Evolutionary conservation across 768 basidiomycete species (phyloP), one percentile per base, ranked within the genome.

Genomic region (Lyophyllum shimeji): DNA sequence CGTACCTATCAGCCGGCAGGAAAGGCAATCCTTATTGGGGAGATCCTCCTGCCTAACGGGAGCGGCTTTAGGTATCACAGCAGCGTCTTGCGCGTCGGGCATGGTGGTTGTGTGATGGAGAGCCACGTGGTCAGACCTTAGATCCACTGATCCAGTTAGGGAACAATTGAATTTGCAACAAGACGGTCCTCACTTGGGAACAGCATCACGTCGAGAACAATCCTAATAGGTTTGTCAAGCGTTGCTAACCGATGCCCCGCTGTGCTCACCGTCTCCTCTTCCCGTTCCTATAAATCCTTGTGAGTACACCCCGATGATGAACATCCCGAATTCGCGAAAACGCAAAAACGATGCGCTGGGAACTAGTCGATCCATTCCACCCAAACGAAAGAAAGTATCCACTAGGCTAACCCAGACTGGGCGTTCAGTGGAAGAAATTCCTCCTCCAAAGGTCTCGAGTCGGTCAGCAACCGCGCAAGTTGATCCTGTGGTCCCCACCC

Each of bases 1-100:
- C 0, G 87, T 81, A 18, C 89, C 88, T 39, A 88, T 80, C 52
- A 90, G 72, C 40, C 82, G 81, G 67, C 90, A 91, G 0, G 85
- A 77, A n/a, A 88, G 63, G 57, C 89, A 91, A 40, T 90, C 86
- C 46, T 76, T 69, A 43, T 63, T 61, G 0, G 50, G 56, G 39
- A n/a, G 15, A 46, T 15, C 15, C 8, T n/a, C 25, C 15, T 18
- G 27, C 7, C 11, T 11, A 25, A 24, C 1, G 27, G 29, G 46
- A 46, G 46, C n/a, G 18, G 23, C 34, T 24, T 42, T 13, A 17
- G 40, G 17, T 11, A 12, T 21, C 12, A 7, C 25, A n/a, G 17
- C 25, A 31, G 25, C 47, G 44, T 17, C 12, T 15, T 46, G 45
- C n/a, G 40, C 40, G n/a, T 43, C 29, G 15, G 43, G 7, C 33